Evolutionary conservation across 1,284 basidiomycete genomes (phyloP), one percentile per base, ranked within the genome.

Genomic region (Apiotrichum domesticum): DNA sequence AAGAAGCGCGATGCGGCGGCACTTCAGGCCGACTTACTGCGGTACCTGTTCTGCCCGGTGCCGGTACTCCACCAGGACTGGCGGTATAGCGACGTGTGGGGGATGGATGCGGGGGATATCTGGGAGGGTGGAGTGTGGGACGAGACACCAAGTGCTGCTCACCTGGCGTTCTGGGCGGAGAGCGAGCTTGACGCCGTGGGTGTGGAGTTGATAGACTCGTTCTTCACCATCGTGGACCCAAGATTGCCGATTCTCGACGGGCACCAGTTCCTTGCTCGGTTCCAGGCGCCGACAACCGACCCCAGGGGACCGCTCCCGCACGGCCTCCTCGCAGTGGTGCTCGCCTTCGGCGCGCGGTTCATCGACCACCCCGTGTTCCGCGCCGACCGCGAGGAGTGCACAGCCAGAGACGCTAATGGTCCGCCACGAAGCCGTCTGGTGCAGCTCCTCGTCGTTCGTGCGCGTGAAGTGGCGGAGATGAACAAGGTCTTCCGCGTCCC

Each of bases 281-380:
- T 73, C 51, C 63, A 59, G 9, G 49, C 65, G 4, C 67, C 70
- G 56, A 67, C 55, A 60, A 72, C 46, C 63, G 61, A 66, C 34
- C 62, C 57, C 61, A 79, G 58, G 29, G 69, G 70, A 40, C 79
- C 82, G 3, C 69, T 87, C 4, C 83, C 88, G 57, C 86, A 87
- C 45, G 83, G 87, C 3, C 79, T 93, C 14, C 81, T 95, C 41
- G 91, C 92, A 4, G 87, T 87, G 1, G 86, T 93, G n/a, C 79
- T 96, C 48, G 90, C 91, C 0, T 94, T 89, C 86, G 92, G 92
- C 21, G 86, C 89, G 44, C 90, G 92, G 66, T 95, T 95, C 72
- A 88, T 88, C 9, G 90, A 94, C 65, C 87, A 93, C 70, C 85
- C 86, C 0, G 76, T 91, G 59, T 82, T 95, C 47, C 80, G 85